phyloP scores from a whole-genome alignment of 2,329 filamentous ascomycete species.

The Penicillium fuscoglaucum region DNA sequence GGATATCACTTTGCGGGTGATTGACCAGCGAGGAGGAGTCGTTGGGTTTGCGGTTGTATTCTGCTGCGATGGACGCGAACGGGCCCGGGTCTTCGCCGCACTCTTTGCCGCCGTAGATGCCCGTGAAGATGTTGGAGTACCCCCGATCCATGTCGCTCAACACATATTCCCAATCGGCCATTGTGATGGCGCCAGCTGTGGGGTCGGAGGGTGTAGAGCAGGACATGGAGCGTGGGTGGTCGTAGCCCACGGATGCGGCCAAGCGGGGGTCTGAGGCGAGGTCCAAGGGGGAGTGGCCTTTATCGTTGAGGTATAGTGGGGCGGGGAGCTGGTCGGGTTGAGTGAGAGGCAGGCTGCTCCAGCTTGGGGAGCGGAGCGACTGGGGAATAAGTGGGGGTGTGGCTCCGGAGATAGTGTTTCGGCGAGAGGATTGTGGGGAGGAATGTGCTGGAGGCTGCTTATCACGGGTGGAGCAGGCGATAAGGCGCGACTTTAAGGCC shows the following conservation, averaged over 20 bases:
- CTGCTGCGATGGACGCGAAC: conserved; percentile 37
- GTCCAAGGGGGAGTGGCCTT: conserved; percentile 22
- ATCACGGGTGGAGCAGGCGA: conserved; percentile 23
- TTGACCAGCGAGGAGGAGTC: conserved; percentile 16
- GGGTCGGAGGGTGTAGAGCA: conserved; percentile 48
- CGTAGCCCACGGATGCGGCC: conserved; percentile 45
- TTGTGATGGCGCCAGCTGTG: conserved; percentile 50
- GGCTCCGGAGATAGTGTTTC: conserved; percentile 36
- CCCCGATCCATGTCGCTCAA: conserved; percentile 78
- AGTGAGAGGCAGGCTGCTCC: conserved; percentile 28
- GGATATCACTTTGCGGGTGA: conserved; percentile 30
- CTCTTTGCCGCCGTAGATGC: conserved; percentile 49
- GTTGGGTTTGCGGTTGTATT: conserved; percentile 32
- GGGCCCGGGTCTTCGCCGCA: conserved; percentile 38
- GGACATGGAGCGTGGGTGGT: conserved; percentile 32
- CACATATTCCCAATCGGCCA: conserved; percentile 79
- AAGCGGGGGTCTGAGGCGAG: conserved; percentile 41
- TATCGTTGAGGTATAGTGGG: conserved; percentile 18
- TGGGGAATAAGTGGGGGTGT: conserved; percentile 29
- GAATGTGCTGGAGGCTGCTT: conserved; percentile 24
- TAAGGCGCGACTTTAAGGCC: conserved; percentile 37
- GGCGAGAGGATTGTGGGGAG: conserved; percentile 26
- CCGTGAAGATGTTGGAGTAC: conserved; percentile 71
- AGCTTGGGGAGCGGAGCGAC: conserved; percentile 35
- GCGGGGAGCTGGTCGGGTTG: conserved; percentile 24